These are phyloP conservation scores for Pseudogymnoascus sp. DNA, from an alignment of 2,329 filamentous ascomycete genomes.

Conservation along the genomic window DNA sequence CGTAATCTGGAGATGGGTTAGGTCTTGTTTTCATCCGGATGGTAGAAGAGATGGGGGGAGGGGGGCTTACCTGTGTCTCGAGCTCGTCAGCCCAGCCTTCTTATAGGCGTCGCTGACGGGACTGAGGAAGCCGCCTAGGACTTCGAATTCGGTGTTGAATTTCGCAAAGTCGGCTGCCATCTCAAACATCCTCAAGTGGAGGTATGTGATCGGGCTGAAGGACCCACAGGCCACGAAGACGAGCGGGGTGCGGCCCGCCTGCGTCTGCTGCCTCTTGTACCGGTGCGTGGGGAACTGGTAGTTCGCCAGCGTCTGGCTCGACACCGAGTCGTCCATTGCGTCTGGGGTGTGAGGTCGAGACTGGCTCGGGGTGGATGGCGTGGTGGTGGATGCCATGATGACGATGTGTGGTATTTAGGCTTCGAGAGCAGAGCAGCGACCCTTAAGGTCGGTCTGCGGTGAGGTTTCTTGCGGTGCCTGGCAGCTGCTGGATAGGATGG, in stretches of 20 bases:
- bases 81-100: slow-evolving; percentile 69
- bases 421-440: neutral
- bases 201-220: slow-evolving; percentile 68
- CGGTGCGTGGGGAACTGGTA: slow-evolving; percentile 57
- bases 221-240: slow-evolving; percentile 63
- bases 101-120: slow-evolving; percentile 60
- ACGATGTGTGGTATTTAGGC: neutral
- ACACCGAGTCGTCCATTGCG: slow-evolving; percentile 6
- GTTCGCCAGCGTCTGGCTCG: slow-evolving; percentile 22
- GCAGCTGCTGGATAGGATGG: no score
- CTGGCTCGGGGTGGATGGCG: neutral
- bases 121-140: slow-evolving; percentile 77
- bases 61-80: slow-evolving; percentile 52
- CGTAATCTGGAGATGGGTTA: slow-evolving; percentile 45
- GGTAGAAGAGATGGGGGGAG: no score
- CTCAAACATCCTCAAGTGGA: slow-evolving; percentile 81
- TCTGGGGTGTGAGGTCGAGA: neutral
- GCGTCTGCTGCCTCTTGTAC: slow-evolving; percentile 48
- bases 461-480: neutral
- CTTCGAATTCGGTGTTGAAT: slow-evolving; percentile 70
- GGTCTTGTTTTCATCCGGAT: no score
- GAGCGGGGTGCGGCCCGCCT: slow-evolving; percentile 51
- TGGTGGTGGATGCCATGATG: neutral
- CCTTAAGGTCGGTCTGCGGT: neutral
- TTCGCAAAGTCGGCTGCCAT: slow-evolving; percentile 76